These are phyloP conservation scores for Monosporascus sp. DNA, from an alignment of 2,329 filamentous ascomycete species.

Conservation along the genomic window DNA sequence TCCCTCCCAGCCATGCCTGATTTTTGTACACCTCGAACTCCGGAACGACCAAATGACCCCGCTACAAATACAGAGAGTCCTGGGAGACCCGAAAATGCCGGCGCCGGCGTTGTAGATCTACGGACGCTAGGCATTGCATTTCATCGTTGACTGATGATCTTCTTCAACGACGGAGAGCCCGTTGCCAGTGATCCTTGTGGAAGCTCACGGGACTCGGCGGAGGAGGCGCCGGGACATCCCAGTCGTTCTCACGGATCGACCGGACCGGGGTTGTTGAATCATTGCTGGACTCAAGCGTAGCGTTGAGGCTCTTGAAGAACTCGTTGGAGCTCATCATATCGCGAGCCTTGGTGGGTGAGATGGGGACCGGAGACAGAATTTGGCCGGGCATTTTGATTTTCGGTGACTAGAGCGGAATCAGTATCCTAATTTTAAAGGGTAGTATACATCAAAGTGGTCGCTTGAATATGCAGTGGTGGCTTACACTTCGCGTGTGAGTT, in stretches of 20 bases:
- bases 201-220: conserved; percentile 61
- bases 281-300: conserved; percentile 40
- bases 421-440: not conserved
- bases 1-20: not conserved
- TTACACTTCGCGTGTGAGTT: no score
- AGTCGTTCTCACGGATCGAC: conserved; percentile 53
- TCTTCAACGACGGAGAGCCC: conserved; percentile 27
- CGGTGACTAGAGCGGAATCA: not conserved
- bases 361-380: conserved; percentile 41
- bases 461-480: no score
- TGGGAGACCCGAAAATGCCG: not conserved
- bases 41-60: not conserved
- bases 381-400: conserved; percentile 37
- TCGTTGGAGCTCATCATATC: conserved; percentile 44
- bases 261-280: conserved; percentile 41
- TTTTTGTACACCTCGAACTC: not conserved
- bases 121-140: not conserved
- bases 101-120: not conserved
- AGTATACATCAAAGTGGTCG: not conserved
- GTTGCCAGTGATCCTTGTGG: conserved; percentile 50
- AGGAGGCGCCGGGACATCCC: conserved; percentile 59
- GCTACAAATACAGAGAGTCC: not conserved
- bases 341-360: conserved; percentile 37
- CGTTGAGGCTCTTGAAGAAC: conserved; percentile 48
- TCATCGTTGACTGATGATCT: not conserved